phyloP scores from a whole-genome alignment of 2,329 filamentous ascomycete genomes.

The Sporothrix pseudoabietina region DNA sequence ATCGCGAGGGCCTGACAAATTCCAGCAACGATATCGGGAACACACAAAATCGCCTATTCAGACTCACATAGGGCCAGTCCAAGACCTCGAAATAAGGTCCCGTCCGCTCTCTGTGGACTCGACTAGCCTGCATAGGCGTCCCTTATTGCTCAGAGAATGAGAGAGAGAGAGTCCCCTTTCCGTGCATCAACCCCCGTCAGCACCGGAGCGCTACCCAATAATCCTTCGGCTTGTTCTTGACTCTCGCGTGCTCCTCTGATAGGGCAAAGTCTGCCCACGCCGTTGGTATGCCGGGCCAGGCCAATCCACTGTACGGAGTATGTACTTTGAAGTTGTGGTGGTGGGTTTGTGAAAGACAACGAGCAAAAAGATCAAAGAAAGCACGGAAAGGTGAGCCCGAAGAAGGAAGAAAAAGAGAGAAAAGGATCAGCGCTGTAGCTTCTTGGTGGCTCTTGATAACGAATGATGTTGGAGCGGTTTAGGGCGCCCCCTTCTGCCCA shows the following conservation, averaged over 20 bases:
- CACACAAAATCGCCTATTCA: constrained; percentile 10
- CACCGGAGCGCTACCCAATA: constrained; percentile 10
- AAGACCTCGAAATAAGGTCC: background rate
- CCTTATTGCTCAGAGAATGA: background rate
- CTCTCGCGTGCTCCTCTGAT: background rate
- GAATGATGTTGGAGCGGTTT: background rate
- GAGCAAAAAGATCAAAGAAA: background rate
- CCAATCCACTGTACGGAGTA: background rate
- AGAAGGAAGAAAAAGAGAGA: background rate
- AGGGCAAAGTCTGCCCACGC: background rate
- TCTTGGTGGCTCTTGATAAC: constrained; percentile 12
- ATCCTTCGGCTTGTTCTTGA: constrained; percentile 1
- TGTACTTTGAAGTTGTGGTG: background rate
- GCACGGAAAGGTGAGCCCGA: background rate
- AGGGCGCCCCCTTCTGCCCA: constrained; percentile 1
- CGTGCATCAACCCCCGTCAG: background rate
- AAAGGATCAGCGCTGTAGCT: background rate
- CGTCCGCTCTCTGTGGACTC: background rate
- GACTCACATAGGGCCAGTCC: background rate
- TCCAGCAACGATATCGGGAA: background rate
- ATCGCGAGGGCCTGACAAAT: background rate
- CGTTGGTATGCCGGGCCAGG: background rate
- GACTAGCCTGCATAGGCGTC: background rate
- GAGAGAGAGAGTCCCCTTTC: background rate
- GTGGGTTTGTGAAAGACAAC: background rate